These are phyloP conservation scores for Kuraishia hungarica DNA, from an alignment of 805 yeast species.

Conservation along the genomic window DNA sequence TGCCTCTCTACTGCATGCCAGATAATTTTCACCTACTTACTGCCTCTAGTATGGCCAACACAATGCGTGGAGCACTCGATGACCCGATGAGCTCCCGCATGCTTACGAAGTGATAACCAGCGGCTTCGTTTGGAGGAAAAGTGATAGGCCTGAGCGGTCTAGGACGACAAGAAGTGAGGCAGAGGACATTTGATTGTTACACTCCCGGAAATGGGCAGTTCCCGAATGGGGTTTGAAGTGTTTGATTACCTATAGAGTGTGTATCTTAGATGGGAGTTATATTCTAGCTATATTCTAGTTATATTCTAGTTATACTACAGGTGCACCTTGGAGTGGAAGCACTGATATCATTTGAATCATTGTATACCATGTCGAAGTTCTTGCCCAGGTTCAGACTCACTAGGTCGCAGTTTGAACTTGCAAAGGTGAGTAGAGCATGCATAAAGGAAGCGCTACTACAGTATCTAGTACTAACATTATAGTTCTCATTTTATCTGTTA, in stretches of 20 bases:
- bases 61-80: background rate
- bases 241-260: too few species aligned
- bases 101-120: background rate
- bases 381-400: slow-evolving; percentile 22
- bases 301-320: too few species aligned
- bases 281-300: background rate
- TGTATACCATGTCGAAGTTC: slow-evolving; percentile 7
- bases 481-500: slow-evolving; percentile 77
- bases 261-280: too few species aligned
- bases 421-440: slow-evolving; percentile 27
- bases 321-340: too few species aligned
- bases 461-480: slow-evolving; percentile 6
- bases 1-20: background rate
- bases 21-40: background rate
- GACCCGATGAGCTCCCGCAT: background rate
- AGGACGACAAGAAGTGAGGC: background rate
- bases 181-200: background rate
- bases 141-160: too few species aligned
- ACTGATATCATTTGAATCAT: too few species aligned
- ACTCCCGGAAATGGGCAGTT: background rate
- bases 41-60: too few species aligned
- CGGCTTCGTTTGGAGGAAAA: too few species aligned
- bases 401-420: slow-evolving; percentile 45
- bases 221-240: background rate
- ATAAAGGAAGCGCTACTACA: too few species aligned